phyloP scores from a whole-genome alignment of 192 early-diverging fungal species.

The Phlyctochytrium arcticum region DNA sequence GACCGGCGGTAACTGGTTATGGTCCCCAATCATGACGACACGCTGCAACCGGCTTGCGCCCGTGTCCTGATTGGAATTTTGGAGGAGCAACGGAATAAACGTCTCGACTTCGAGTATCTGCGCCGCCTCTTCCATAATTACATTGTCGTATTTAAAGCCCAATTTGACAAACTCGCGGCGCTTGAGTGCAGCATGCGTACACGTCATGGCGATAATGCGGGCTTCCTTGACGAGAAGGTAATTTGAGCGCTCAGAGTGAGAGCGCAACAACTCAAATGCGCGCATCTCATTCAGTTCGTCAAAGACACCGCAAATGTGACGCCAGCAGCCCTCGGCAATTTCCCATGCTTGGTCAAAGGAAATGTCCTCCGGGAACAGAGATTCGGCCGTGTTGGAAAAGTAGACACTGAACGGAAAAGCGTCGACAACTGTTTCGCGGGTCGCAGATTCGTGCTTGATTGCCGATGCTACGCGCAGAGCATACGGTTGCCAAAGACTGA shows the following conservation, averaged over 20 bases:
- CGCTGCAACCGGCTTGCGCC: slow-evolving; percentile 70
- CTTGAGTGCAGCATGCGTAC: slow-evolving; percentile 92
- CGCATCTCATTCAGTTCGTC: slow-evolving; percentile 85
- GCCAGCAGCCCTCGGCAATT: slow-evolving; percentile 73
- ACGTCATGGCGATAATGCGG: slow-evolving; percentile 95
- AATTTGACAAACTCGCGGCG: slow-evolving; percentile 77
- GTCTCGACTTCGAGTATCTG: slow-evolving; percentile 95
- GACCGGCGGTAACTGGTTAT: slow-evolving; percentile 95
- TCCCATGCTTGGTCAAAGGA: slow-evolving; percentile 52
- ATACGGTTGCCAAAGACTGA: slow-evolving; percentile 72
- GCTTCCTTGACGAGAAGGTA: slow-evolving; percentile 95
- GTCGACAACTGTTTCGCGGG: slow-evolving; percentile 34
- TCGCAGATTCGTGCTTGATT: not conserved
- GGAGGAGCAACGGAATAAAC: slow-evolving; percentile 86
- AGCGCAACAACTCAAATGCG: slow-evolving; percentile 89
- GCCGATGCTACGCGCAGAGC: slow-evolving; percentile 22
- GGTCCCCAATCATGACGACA: slow-evolving; percentile 95
- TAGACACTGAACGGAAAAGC: slow-evolving; percentile 81
- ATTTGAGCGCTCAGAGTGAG: slow-evolving; percentile 72
- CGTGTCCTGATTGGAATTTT: slow-evolving; percentile 50
- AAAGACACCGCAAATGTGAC: slow-evolving; percentile 77
- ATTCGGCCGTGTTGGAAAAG: slow-evolving; percentile 69
- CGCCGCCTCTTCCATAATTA: slow-evolving; percentile 97
- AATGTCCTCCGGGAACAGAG: slow-evolving; percentile 57
- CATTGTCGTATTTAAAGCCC: slow-evolving; percentile 91